A percentile compares a stretch with the other conserved stretches of the same genome.
Conservation (phyloP, 1,284 basidiomycete species). For the Heterobasidion occidentale region DNA sequence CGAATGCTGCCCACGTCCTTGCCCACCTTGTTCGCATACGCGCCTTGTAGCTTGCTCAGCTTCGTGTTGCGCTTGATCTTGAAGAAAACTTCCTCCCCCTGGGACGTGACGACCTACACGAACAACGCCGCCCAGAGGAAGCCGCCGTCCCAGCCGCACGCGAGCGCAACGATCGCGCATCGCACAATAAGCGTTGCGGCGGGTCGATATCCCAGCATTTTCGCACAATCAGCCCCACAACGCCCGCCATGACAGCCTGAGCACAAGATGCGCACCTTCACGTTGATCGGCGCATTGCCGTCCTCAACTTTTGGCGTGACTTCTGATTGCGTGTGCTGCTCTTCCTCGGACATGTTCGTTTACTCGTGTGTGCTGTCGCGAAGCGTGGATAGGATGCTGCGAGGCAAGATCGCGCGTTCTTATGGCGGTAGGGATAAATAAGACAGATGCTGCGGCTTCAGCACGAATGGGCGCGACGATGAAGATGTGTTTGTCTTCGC, state of each 20-base stretch:
- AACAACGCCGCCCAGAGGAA: not conserved
- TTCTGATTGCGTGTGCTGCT: conserved; percentile 35
- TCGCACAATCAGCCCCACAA: not conserved
- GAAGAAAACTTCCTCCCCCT: conserved; percentile 92
- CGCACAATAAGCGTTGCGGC: too few relatives aligned
- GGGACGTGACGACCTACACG: conserved; percentile 62
- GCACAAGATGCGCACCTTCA: conserved; percentile 51
- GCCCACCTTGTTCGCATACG: conserved; percentile 91
- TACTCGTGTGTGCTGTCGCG: not conserved
- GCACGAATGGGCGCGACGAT: too few relatives aligned
- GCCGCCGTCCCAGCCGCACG: not conserved
- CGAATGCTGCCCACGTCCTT: conserved; percentile 83
- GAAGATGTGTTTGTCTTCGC: not conserved
- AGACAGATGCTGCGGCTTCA: too few relatives aligned
- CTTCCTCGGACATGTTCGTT: conserved; percentile 56
- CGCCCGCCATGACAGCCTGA: not conserved
- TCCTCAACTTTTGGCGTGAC: conserved; percentile 54
- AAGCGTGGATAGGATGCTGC: not conserved
- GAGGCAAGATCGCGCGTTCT: not conserved
- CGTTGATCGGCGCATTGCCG: conserved; percentile 67
- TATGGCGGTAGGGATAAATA: not conserved
- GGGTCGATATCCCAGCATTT: not conserved
- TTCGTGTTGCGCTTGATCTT: conserved; percentile 96
- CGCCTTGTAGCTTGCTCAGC: conserved; percentile 87
- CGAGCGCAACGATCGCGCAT: too few relatives aligned